phyloP scores from a whole-genome alignment of 2,329 filamentous ascomycete species.

The Cercospora sp. region DNA sequence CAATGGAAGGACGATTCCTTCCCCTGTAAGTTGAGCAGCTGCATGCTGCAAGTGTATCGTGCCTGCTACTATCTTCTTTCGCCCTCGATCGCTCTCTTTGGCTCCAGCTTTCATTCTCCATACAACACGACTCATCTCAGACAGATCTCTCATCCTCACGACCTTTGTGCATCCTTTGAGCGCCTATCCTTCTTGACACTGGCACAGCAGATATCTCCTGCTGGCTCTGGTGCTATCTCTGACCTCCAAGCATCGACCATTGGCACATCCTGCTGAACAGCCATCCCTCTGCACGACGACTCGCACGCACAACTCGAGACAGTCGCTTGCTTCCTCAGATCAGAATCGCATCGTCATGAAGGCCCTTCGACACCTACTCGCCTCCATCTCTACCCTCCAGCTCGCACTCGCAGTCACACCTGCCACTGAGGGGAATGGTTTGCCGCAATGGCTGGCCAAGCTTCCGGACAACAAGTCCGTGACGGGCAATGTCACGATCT shows the following conservation, averaged over 20 bases:
- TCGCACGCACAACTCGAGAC: not conserved
- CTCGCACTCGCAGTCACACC: conserved; percentile 15
- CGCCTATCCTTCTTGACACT: conserved; percentile 9
- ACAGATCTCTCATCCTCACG: not conserved
- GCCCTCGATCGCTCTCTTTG: not conserved
- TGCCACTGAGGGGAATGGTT: conserved; percentile 12
- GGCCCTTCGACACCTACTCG: not conserved
- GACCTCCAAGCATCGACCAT: not conserved
- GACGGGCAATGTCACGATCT: conserved; percentile 22
- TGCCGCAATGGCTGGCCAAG: conserved; percentile 18
- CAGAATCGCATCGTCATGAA: not conserved
- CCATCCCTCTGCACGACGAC: not conserved
- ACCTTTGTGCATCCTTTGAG: conserved; percentile 10
- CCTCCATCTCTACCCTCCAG: not conserved
- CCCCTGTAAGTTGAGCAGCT: not conserved
- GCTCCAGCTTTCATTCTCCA: not conserved
- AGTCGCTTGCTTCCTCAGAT: not conserved
- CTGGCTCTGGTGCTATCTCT: conserved; percentile 3
- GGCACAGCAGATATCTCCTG: not conserved
- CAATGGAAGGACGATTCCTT: not conserved
- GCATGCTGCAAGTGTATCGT: not conserved
- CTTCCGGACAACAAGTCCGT: conserved; percentile 15
- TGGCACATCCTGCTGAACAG: not conserved
- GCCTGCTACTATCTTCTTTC: not conserved
- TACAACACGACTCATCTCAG: not conserved